Conservation (phyloP, 257 asterid genomes). For the Plantago major region DNA sequence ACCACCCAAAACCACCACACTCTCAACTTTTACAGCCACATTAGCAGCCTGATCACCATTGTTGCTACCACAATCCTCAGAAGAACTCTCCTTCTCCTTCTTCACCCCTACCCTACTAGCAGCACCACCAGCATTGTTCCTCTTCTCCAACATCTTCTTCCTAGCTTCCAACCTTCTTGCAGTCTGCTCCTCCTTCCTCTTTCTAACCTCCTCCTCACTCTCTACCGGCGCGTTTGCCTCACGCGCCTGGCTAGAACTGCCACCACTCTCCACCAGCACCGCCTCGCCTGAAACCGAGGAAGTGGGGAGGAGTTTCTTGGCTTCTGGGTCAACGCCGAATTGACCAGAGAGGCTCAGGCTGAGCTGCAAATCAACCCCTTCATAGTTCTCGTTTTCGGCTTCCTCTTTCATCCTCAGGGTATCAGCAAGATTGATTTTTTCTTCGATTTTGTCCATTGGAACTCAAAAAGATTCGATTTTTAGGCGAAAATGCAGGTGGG, state of each 20-base stretch:
- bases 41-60: neutral
- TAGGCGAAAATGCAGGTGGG: slow-evolving; percentile 14
- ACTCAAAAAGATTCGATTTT: neutral
- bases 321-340: slow-evolving; percentile 45
- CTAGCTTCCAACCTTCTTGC: slow-evolving; percentile 41
- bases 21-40: neutral
- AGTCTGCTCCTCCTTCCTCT: slow-evolving; percentile 40
- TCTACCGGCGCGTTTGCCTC: slow-evolving; percentile 21
- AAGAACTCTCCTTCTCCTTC: slow-evolving; percentile 16
- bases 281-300: neutral
- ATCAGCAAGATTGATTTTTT: slow-evolving; percentile 16
- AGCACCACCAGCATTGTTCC: slow-evolving; percentile 20
- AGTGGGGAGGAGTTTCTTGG: slow-evolving; percentile 13
- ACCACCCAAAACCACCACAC: neutral
- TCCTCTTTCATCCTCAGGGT: slow-evolving; percentile 11
- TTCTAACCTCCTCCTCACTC: slow-evolving; percentile 29
- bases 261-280: slow-evolving; percentile 1
- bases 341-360: slow-evolving; percentile 44
- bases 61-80: slow-evolving; percentile 19
- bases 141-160: slow-evolving; percentile 40
- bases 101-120: neutral
- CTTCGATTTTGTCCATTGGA: slow-evolving; percentile 32
- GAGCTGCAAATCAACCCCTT: slow-evolving; percentile 24
- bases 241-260: slow-evolving; percentile 3
- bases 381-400: slow-evolving; percentile 8